A percentile compares a stretch with the other conserved stretches of the same genome.
Conservation (phyloP, 768 basidiomycete species). For the Gloeopeniophorella convolvens region DNA sequence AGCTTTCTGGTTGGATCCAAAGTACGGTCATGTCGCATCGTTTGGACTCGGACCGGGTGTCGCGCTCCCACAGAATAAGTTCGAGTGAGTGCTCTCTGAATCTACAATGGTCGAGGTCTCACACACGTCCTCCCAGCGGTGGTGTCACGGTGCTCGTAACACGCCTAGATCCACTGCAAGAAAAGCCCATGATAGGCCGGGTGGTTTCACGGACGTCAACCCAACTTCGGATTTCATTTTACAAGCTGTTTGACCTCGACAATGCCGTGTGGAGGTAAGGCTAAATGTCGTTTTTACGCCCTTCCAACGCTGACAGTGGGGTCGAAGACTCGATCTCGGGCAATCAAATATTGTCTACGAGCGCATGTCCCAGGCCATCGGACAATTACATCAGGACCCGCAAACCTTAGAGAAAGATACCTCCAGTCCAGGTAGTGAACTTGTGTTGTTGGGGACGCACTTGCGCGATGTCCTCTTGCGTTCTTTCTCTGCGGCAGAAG, state of each 20-base stretch:
- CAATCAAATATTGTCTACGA: conserved; percentile 57
- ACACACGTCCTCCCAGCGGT: conserved; percentile 37
- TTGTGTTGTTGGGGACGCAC: conserved; percentile 61
- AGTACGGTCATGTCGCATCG: conserved; percentile 58
- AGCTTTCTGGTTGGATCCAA: conserved; percentile 63
- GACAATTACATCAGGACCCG: conserved; percentile 49
- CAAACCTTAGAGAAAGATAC: conserved; percentile 30
- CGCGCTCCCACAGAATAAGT: conserved; percentile 55
- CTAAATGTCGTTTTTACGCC: background rate
- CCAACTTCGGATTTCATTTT: conserved; percentile 53
- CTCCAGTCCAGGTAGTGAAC: conserved; percentile 34
- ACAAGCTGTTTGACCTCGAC: conserved; percentile 38
- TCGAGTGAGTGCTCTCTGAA: conserved; percentile 47
- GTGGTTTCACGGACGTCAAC: conserved; percentile 45
- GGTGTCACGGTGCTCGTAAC: conserved; percentile 66
- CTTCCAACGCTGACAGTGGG: background rate
- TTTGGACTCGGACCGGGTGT: conserved; percentile 62
- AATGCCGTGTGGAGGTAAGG: conserved; percentile 45
- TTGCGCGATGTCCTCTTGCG: conserved; percentile 66
- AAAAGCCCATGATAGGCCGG: conserved; percentile 47
- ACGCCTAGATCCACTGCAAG: conserved; percentile 52
- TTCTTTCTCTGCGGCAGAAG: conserved; percentile 35
- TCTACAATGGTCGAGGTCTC: background rate
- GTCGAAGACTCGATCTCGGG: conserved; percentile 56
- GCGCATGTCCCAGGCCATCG: conserved; percentile 65